Percentiles rank a stretch among this genome's conserved stretches.
Evolutionary conservation across 495 filamentous ascomycete genomes (phyloP).

Genomic region (Neurospora sp.): DNA sequence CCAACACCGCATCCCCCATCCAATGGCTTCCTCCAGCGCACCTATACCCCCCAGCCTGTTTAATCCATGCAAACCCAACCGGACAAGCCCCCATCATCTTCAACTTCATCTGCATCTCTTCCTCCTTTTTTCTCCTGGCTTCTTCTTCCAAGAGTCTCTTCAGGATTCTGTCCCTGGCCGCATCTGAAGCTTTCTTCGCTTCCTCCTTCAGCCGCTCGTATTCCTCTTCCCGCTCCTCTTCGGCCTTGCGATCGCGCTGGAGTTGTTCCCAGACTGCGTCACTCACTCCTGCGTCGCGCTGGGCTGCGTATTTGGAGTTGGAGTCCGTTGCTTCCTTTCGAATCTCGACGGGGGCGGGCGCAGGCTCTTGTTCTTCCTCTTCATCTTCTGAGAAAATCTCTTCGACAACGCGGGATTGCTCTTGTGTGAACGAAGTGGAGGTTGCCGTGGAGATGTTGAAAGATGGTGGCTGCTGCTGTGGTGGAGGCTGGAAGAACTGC

Average conservation of each 20-base stretch:
- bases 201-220: conserved; percentile 14
- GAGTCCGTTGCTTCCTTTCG: no score
- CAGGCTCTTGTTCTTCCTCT: no score
- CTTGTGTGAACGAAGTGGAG: neutral
- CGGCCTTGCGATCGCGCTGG: conserved; percentile 33
- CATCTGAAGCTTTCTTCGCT: conserved; percentile 11
- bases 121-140: conserved; percentile 9
- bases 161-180: conserved; percentile 18
- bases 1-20: conserved; percentile 16
- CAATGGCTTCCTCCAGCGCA: conserved; percentile 45
- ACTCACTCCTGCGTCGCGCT: conserved; percentile 46
- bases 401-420: neutral
- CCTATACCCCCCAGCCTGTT: conserved; percentile 39
- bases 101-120: conserved; percentile 31
- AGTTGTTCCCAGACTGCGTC: conserved; percentile 54
- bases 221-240: conserved; percentile 20
- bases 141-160: conserved; percentile 21
- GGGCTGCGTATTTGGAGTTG: no score
- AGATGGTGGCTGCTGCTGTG: neutral
- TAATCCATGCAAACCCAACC: conserved; percentile 45
- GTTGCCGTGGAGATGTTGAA: neutral
- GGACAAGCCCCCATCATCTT: conserved; percentile 39
- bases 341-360: no score
- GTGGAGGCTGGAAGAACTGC: neutral
- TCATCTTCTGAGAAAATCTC: neutral